Evolutionary conservation across 2,329 filamentous ascomycete species (phyloP), one percentile per base, ranked within the genome.

Genomic region (Aspergillus sp.): DNA sequence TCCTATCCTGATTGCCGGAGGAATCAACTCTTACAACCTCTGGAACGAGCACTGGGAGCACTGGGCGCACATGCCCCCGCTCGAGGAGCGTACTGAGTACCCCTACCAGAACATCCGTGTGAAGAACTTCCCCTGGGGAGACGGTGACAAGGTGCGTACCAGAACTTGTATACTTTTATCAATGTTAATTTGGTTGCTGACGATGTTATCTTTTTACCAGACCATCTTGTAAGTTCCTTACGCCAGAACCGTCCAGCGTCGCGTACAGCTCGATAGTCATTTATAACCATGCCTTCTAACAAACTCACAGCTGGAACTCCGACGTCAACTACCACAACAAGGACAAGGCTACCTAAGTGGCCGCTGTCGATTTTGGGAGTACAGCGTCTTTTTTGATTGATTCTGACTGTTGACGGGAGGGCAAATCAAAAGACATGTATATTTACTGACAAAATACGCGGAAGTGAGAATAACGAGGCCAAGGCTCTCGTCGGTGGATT

Each of bases 11-110:
- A 80, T 89, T 68, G 81, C 92, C 68, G 88, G 90, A 62, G 77
- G 81, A 68, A 82, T 88, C 80, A 99, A 99, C 79, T 93, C 93
- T 72, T 96, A 90, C 78, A 88, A 88, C 75, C 88, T 96, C 65
- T 99, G 92, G 92, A 88, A 86, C 73, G 91, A 96, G 83, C 95
- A 99, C 82, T 98, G 94, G 94, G 91, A 96, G 81, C 95, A 99
- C 85, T 92, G 90, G 87, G 81, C 79, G 56, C 94, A 98, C 82
- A 81, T 91, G 79, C 87, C 90, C 62, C 90, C 95, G 68, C 84
- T 94, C 70, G 92, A 96, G 84, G 95, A 99, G 83, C 90, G 91
- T 75, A 81, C 85, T 73, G 91, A 98, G 84, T 99, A 98, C 82
- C 83, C 92, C 62, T 99, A 96, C 88, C 91, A 96, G 87, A 99